Conservation (phyloP, 139 green algal species). For the Deuterostichococcus epilithicus region DNA sequence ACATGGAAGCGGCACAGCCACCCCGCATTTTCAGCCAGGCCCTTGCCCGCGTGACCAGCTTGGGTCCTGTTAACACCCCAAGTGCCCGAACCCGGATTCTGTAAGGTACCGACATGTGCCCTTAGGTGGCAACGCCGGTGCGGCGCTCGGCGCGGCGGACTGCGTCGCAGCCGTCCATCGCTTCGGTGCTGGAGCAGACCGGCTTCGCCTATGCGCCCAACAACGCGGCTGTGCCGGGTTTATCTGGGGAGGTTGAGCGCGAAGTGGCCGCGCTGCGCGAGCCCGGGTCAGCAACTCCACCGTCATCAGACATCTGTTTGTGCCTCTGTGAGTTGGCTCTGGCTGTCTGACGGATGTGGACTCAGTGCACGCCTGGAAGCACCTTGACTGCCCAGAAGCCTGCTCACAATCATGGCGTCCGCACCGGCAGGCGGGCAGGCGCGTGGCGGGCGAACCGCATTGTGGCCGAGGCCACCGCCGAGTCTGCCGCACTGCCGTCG, state of each 20-base stretch:
- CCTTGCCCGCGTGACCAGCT: neutral
- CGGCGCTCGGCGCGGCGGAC: slow-evolving; percentile 14
- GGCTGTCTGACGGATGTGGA: no score
- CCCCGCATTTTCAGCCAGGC: neutral
- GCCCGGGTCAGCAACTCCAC: neutral
- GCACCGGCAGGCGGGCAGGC: no score
- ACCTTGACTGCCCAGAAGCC: neutral
- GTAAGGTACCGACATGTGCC: no score
- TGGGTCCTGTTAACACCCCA: neutral
- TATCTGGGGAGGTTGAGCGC: neutral
- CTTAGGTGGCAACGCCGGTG: slow-evolving; percentile 16
- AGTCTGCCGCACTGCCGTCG: no score
- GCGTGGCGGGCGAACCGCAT: no score
- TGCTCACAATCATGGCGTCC: slow-evolving; percentile 5
- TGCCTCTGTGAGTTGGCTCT: no score
- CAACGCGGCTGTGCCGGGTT: neutral
- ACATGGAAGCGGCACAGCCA: neutral
- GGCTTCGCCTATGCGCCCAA: slow-evolving; percentile 24
- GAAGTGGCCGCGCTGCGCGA: neutral
- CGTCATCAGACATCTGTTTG: neutral
- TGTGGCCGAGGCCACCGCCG: no score
- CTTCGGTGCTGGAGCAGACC: slow-evolving; percentile 11
- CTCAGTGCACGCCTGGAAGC: neutral
- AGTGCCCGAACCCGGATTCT: neutral
- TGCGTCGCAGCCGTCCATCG: neutral